phyloP scores from a whole-genome alignment of 352 stramenopile genomes.

The Pythium aquatile region DNA sequence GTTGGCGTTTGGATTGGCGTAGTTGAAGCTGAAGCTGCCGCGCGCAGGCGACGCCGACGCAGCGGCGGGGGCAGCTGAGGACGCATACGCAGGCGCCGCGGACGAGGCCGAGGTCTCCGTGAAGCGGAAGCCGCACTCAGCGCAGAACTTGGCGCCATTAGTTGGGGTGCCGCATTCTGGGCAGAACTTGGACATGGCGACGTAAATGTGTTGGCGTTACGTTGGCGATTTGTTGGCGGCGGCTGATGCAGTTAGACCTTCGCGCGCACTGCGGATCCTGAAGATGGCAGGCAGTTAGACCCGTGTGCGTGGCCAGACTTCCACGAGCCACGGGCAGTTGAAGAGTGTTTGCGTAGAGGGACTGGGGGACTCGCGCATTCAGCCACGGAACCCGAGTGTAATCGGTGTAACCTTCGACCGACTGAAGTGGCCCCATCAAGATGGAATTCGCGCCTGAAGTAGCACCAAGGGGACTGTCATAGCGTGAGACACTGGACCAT shows the following conservation, averaged over 20 bases:
- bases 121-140: conserved; percentile 56
- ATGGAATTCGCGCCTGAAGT: background rate
- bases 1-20: background rate
- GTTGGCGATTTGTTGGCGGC: background rate
- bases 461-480: background rate
- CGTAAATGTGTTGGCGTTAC: background rate
- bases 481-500: conserved; percentile 11
- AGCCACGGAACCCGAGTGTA: background rate
- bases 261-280: background rate
- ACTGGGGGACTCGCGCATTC: background rate
- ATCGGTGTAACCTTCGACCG: background rate
- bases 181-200: conserved; percentile 55
- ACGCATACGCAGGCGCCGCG: background rate
- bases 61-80: background rate
- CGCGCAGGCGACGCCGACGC: background rate
- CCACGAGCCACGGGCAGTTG: conserved; percentile 1
- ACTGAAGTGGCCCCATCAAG: conserved; percentile 1
- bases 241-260: background rate
- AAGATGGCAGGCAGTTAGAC: background rate
- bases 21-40: conserved; percentile 2
- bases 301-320: background rate
- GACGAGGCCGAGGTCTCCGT: conserved; percentile 18
- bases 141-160: conserved; percentile 60
- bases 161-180: conserved; percentile 51
- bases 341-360: background rate